phyloP scores from a whole-genome alignment of 768 basidiomycete species.

The Astraeus odoratus region DNA sequence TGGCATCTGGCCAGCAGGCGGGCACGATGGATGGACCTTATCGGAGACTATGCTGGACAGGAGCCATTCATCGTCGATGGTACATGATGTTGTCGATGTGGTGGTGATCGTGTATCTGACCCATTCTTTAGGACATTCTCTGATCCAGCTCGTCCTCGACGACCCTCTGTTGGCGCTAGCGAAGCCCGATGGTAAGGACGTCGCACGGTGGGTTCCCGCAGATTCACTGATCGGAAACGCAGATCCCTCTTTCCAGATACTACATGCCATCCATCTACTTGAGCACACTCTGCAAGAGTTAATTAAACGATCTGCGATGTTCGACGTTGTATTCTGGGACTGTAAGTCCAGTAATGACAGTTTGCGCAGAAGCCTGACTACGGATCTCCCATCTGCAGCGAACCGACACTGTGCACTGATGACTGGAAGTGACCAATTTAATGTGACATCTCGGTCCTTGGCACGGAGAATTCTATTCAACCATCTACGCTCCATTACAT shows the following conservation, averaged over 20 bases:
- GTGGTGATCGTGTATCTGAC: conserved; percentile 1
- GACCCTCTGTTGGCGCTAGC: conserved; percentile 57
- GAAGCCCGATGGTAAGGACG: conserved; percentile 32
- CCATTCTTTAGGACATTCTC: conserved; percentile 47
- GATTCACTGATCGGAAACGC: conserved; percentile 1
- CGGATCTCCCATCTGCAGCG: conserved; percentile 25
- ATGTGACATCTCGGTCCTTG: conserved; percentile 41
- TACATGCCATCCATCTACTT: conserved; percentile 51
- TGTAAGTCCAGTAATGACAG: conserved; percentile 25
- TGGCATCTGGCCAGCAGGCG: conserved; percentile 36
- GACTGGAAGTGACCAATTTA: conserved; percentile 30
- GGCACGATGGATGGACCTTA: conserved; percentile 59
- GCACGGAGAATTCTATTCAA: conserved; percentile 46
- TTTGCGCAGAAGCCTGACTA: not conserved
- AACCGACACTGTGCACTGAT: conserved; percentile 36
- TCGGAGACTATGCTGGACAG: conserved; percentile 63
- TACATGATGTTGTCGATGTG: conserved; percentile 17
- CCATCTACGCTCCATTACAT: conserved; percentile 37
- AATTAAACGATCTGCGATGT: conserved; percentile 41
- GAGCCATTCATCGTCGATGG: conserved; percentile 66
- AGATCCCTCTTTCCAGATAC: conserved; percentile 55
- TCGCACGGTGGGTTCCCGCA: not conserved
- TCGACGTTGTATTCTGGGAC: conserved; percentile 61
- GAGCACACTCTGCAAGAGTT: conserved; percentile 49
- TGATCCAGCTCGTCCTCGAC: conserved; percentile 51